These are phyloP conservation scores for Penicillium sp. DNA, from an alignment of 2,329 filamentous ascomycete genomes.

Conservation along the genomic window DNA sequence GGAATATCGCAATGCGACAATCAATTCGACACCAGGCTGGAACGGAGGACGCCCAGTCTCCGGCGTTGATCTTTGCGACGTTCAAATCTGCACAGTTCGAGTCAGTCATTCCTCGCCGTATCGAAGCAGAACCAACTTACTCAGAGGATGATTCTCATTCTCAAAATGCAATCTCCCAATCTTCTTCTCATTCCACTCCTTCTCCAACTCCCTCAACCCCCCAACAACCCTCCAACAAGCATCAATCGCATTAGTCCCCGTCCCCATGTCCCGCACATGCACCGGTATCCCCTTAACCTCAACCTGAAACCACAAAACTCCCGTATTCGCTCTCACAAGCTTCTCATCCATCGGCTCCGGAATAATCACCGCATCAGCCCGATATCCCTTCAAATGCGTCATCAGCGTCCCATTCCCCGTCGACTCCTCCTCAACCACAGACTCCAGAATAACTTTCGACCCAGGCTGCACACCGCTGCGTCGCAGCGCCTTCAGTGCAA, in stretches of 20 bases:
- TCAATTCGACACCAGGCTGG: not conserved
- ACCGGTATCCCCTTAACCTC: not conserved
- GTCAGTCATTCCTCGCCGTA: not conserved
- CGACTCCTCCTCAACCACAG: not conserved
- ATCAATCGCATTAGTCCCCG: not conserved
- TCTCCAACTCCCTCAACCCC: not conserved
- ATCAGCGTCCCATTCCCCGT: not conserved
- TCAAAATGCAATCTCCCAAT: not conserved
- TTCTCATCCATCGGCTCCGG: not conserved
- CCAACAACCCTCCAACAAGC: not conserved
- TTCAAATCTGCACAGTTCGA: not conserved
- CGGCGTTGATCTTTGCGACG: not conserved
- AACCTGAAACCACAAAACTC: not conserved
- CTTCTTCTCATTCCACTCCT: not conserved
- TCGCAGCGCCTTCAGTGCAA: not conserved
- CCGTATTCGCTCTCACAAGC: not conserved
- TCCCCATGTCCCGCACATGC: not conserved
- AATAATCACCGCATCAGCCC: not conserved
- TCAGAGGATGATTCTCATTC: not conserved
- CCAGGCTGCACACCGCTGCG: not conserved
- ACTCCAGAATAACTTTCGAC: not conserved
- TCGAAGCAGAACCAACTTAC: not conserved
- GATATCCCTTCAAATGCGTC: not conserved
- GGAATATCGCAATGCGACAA: not conserved
- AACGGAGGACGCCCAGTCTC: not conserved